Evolutionary conservation across 2,329 filamentous ascomycete species (phyloP).

Genomic region (Coleophoma cylindrospora): DNA sequence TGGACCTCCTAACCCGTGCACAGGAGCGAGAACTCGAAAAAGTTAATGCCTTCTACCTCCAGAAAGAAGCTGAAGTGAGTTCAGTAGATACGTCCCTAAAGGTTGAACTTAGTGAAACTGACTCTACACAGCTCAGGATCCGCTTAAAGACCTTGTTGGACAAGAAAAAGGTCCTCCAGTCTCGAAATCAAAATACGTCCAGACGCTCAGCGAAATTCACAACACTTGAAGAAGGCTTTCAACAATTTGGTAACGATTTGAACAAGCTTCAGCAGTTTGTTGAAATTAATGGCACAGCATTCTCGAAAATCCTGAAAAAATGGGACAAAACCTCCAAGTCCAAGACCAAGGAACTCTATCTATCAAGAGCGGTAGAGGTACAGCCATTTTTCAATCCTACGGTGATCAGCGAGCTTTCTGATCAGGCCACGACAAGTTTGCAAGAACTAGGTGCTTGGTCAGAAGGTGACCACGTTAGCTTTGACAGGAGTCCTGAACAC

Average conservation of each 20-base stretch:
- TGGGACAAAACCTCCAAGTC: slow-evolving; percentile 99
- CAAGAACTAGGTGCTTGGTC: slow-evolving; percentile 96
- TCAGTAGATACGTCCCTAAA: neutral
- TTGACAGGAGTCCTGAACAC: slow-evolving; percentile 56
- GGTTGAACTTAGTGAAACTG: slow-evolving; percentile 4
- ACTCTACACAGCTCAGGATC: slow-evolving; percentile 69
- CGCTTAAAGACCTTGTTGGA: slow-evolving; percentile 88
- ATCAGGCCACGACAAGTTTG: slow-evolving; percentile 93
- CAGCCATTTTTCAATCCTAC: slow-evolving; percentile 98
- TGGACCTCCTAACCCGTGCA: slow-evolving; percentile 31
- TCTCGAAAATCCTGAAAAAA: slow-evolving; percentile 98
- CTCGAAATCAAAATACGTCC: slow-evolving; percentile 69
- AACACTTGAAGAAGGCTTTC: slow-evolving; percentile 91
- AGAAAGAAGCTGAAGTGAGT: slow-evolving; percentile 93
- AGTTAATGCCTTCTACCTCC: slow-evolving; percentile 95
- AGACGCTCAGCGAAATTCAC: slow-evolving; percentile 91
- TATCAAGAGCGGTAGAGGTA: slow-evolving; percentile 92
- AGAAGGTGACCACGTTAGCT: slow-evolving; percentile 89
- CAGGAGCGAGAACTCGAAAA: slow-evolving; percentile 98
- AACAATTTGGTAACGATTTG: slow-evolving; percentile 92
- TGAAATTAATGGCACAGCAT: slow-evolving; percentile 94
- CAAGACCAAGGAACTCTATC: slow-evolving; percentile 94
- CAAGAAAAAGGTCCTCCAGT: slow-evolving; percentile 89
- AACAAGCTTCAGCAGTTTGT: slow-evolving; percentile 99
- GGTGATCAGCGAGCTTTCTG: slow-evolving; percentile 92